Conservation (phyloP, 2,329 filamentous ascomycete species). For the Ophiostoma ips region DNA sequence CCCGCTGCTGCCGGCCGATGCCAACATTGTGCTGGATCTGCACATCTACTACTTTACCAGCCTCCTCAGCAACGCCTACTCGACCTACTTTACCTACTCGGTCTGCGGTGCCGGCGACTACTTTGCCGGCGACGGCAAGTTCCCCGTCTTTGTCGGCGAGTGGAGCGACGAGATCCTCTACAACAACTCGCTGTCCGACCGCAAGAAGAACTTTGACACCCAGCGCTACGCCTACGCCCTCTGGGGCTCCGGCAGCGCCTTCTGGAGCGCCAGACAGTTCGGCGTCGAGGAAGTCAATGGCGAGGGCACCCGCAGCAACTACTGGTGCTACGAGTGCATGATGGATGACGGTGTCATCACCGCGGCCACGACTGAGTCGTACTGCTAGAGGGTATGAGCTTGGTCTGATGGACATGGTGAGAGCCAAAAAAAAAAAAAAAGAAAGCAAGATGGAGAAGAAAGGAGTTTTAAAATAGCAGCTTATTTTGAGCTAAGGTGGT, state of each 20-base stretch:
- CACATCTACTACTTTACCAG: slow-evolving; percentile 8
- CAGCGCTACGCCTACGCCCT: slow-evolving; percentile 3
- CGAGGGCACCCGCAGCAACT: slow-evolving; percentile 3
- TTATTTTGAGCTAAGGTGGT: too few relatives aligned
- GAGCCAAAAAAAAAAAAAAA: too few relatives aligned
- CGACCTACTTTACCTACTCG: slow-evolving; percentile 4
- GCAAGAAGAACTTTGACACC: slow-evolving; percentile 7
- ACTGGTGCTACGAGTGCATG: slow-evolving; percentile 9
- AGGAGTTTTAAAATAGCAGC: too few relatives aligned
- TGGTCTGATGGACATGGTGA: too few relatives aligned
- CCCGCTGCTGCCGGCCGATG: neutral
- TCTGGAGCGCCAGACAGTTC: slow-evolving; percentile 5
- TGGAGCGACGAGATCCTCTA: slow-evolving; percentile 7
- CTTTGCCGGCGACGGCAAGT: slow-evolving; percentile 1
- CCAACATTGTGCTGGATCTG: slow-evolving; percentile 4
- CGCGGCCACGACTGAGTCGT: slow-evolving; percentile 2
- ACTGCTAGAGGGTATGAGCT: too few relatives aligned
- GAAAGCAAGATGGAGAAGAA: too few relatives aligned
- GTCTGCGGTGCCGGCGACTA: slow-evolving; percentile 5
- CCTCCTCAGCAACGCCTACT: slow-evolving; percentile 3
- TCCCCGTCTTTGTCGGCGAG: slow-evolving; percentile 7
- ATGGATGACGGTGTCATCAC: slow-evolving; percentile 6
- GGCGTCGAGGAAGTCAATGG: neutral
- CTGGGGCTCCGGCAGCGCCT: slow-evolving; percentile 3
- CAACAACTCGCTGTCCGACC: slow-evolving; percentile 6